Conservation (phyloP, 1,284 basidiomycete species). For the Rhodotorula sp. region DNA sequence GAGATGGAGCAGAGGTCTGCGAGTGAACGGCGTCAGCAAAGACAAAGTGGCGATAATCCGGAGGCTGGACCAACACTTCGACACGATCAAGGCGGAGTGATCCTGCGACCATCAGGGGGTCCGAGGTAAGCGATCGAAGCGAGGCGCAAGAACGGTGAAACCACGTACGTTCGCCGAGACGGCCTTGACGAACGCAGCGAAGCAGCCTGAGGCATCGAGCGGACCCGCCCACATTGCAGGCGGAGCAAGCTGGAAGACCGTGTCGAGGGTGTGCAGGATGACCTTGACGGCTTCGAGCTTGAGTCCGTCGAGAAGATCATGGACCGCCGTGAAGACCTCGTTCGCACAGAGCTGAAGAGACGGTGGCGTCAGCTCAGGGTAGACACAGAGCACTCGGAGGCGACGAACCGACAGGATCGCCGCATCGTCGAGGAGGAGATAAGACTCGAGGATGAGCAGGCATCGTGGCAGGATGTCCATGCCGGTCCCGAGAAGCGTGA, state of each 20-base stretch:
- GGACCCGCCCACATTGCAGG: conserved; percentile 23
- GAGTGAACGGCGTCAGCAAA: not conserved
- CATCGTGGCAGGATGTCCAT: conserved; percentile 40
- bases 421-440: conserved; percentile 36
- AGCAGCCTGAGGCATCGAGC: conserved; percentile 26
- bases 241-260: conserved; percentile 27
- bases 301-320: conserved; percentile 30
- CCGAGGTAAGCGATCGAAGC: not conserved
- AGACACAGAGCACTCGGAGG: not conserved
- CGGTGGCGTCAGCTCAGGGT: not conserved
- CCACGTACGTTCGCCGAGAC: not conserved
- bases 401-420: conserved; percentile 17
- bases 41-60: too few relatives aligned
- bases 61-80: conserved; percentile 29
- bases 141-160: not conserved
- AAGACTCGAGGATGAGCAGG: conserved; percentile 42
- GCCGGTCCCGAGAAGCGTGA: conserved; percentile 28
- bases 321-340: conserved; percentile 20
- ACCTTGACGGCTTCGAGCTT: conserved; percentile 37
- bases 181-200: conserved; percentile 14
- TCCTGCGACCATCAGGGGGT: conserved; percentile 16
- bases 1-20: conserved; percentile 38
- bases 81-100: conserved; percentile 21
- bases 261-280: conserved; percentile 37
- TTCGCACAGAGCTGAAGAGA: conserved; percentile 6